phyloP scores from a whole-genome alignment of 352 stramenopile genomes.

The Phytophthora agathidicida region DNA sequence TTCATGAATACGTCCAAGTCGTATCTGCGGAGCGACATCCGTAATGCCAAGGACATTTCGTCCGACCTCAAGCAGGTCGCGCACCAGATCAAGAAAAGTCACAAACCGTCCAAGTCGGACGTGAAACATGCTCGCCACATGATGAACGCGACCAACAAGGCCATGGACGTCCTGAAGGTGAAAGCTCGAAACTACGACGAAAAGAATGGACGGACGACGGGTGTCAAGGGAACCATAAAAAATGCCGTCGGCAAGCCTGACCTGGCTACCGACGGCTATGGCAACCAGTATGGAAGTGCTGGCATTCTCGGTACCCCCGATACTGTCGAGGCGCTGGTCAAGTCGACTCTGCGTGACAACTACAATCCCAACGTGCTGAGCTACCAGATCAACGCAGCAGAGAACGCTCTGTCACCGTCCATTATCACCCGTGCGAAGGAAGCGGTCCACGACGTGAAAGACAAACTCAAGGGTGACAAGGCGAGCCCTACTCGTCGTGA shows the following conservation, averaged over 20 bases:
- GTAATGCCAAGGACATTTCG: slow-evolving; percentile 26
- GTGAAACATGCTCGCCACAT: slow-evolving; percentile 17
- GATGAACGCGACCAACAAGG: slow-evolving; percentile 15
- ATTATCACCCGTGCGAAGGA: slow-evolving; percentile 26
- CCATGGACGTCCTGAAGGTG: slow-evolving; percentile 18
- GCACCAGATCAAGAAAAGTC: slow-evolving; percentile 19
- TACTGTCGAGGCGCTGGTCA: slow-evolving; percentile 26
- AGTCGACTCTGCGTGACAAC: slow-evolving; percentile 17
- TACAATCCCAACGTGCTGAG: slow-evolving; percentile 30
- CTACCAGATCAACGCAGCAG: slow-evolving; percentile 23
- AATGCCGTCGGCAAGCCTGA: slow-evolving; percentile 5
- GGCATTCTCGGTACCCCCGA: slow-evolving; percentile 10
- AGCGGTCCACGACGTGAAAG: slow-evolving; percentile 20
- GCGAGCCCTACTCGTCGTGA: background rate
- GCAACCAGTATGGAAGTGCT: background rate
- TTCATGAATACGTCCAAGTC: slow-evolving; percentile 20
- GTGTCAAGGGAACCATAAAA: slow-evolving; percentile 24
- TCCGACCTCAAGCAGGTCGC: slow-evolving; percentile 23
- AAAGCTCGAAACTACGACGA: slow-evolving; percentile 27
- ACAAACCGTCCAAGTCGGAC: slow-evolving; percentile 17
- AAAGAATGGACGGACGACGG: slow-evolving; percentile 8
- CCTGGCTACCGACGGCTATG: background rate
- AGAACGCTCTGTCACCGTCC: slow-evolving; percentile 14
- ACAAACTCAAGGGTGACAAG: slow-evolving; percentile 21
- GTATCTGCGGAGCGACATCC: slow-evolving; percentile 28